Percentiles rank a stretch among this genome's conserved stretches.
Evolutionary conservation across 768 basidiomycete genomes (phyloP).

Genomic region (Tylopilus balloui): DNA sequence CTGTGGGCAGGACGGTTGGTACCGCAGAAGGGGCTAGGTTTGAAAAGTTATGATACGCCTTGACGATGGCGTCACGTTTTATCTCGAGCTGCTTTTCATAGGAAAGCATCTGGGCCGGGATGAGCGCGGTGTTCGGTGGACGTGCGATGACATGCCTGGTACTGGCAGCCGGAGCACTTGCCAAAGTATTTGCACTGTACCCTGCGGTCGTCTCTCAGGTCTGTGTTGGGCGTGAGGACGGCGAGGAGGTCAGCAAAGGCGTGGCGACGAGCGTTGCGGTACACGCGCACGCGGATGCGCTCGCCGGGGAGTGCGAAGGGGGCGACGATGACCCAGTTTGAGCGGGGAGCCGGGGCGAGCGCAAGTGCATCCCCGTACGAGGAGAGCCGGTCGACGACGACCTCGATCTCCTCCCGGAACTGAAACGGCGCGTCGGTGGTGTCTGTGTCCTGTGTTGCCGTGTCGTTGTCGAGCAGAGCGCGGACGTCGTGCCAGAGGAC

Average conservation of each 20-base stretch:
- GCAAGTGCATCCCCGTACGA: conserved; percentile 66
- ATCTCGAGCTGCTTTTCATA: conserved; percentile 82
- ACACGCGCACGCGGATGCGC: conserved; percentile 65
- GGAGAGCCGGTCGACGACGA: conserved; percentile 61
- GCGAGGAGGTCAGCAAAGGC: conserved; percentile 74
- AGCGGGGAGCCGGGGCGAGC: conserved; percentile 40
- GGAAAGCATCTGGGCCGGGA: conserved; percentile 64
- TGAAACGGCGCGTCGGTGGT: conserved; percentile 60
- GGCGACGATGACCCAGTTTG: conserved; percentile 76
- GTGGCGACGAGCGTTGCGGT: conserved; percentile 63
- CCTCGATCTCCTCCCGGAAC: conserved; percentile 57
- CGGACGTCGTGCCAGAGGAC: conserved; percentile 71
- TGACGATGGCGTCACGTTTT: conserved; percentile 81
- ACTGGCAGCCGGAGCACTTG: conserved; percentile 88
- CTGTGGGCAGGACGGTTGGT: conserved; percentile 67
- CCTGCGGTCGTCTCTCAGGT: conserved; percentile 58
- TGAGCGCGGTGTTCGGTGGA: neutral
- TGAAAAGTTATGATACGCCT: conserved; percentile 79
- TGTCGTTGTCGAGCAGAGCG: conserved; percentile 57
- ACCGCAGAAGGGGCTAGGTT: conserved; percentile 48
- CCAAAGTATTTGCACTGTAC: conserved; percentile 87
- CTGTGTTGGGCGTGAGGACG: conserved; percentile 57
- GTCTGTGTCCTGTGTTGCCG: too few species aligned
- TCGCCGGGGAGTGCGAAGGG: conserved; percentile 88
- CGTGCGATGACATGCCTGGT: conserved; percentile 53